phyloP scores from a whole-genome alignment of 2,329 filamentous ascomycete genomes.

The Didymella segeticola region DNA sequence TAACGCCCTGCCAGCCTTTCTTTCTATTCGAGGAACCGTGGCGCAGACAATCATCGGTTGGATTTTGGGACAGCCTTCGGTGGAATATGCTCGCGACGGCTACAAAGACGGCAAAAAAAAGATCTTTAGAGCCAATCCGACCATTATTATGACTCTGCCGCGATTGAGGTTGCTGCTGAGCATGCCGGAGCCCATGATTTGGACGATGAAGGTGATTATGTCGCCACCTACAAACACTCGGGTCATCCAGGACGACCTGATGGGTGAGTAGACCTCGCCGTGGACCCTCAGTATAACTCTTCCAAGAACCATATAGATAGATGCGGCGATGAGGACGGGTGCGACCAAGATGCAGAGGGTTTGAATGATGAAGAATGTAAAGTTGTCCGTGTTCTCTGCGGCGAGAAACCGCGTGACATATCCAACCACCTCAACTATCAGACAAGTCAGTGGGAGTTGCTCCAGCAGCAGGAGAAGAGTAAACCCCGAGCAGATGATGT shows the following conservation, averaged over 20 bases:
- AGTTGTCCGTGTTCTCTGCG: slow-evolving; percentile 38
- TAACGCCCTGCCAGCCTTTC: too few relatives aligned
- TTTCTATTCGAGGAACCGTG: too few relatives aligned
- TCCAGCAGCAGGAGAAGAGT: too few relatives aligned
- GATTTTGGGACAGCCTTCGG: too few relatives aligned
- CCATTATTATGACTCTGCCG: too few relatives aligned
- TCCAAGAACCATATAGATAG: slow-evolving; percentile 57
- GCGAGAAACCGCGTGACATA: slow-evolving; percentile 55
- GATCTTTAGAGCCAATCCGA: too few relatives aligned
- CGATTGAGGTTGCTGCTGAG: slow-evolving; percentile 3
- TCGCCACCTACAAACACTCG: slow-evolving; percentile 57
- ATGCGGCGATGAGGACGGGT: slow-evolving; percentile 56
- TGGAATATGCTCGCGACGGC: too few relatives aligned
- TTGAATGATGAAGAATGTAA: slow-evolving; percentile 53
- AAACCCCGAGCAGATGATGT: too few relatives aligned
- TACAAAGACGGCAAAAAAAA: too few relatives aligned
- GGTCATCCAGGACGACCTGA: slow-evolving; percentile 51
- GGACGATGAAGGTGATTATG: slow-evolving; percentile 54
- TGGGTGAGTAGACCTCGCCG: slow-evolving; percentile 49
- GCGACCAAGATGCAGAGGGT: slow-evolving; percentile 54
- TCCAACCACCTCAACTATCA: slow-evolving; percentile 57
- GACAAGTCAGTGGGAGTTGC: too few relatives aligned
- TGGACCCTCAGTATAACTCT: slow-evolving; percentile 52
- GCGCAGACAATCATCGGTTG: too few relatives aligned
- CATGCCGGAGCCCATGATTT: slow-evolving; percentile 48